These are phyloP conservation scores for Beauveria pseudobassiana DNA, from an alignment of 2,329 filamentous ascomycete species.

Conservation along the genomic window DNA sequence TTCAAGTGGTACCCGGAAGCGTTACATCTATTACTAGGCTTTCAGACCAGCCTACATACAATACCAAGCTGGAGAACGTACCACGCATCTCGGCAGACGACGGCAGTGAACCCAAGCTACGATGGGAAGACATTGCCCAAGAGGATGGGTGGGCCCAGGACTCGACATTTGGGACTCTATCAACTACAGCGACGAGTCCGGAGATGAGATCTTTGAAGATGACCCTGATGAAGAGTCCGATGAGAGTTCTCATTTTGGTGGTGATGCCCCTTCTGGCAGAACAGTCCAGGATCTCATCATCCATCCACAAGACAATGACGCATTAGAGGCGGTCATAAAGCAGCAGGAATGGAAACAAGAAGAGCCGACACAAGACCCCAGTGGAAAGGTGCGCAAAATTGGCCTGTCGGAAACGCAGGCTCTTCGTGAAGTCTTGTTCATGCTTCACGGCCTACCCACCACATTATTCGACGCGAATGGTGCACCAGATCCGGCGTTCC, in stretches of 20 bases:
- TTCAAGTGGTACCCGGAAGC: constrained; percentile 70
- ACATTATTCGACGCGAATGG: constrained; percentile 54
- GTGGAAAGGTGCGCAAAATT: constrained; percentile 30
- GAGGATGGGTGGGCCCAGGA: constrained; percentile 68
- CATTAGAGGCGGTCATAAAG: constrained; percentile 23
- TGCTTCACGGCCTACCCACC: constrained; percentile 73
- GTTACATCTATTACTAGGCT: constrained; percentile 69
- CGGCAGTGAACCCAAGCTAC: constrained; percentile 44
- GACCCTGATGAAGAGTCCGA: constrained; percentile 32
- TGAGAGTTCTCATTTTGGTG: constrained; percentile 22
- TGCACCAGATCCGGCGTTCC: constrained; percentile 32
- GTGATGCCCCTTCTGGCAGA: constrained; percentile 21
- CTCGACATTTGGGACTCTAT: constrained; percentile 62
- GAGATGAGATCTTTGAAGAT: constrained; percentile 33
- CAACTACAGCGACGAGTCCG: constrained; percentile 61
- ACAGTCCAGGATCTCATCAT: constrained; percentile 28
- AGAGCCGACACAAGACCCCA: constrained; percentile 27
- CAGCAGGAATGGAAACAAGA: constrained; percentile 29
- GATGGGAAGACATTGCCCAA: constrained; percentile 71
- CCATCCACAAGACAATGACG: constrained; percentile 24
- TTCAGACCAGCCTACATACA: constrained; percentile 69
- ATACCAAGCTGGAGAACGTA: constrained; percentile 59
- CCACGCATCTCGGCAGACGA: constrained; percentile 39
- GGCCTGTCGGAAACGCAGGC: constrained; percentile 63
- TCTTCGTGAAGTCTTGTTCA: constrained; percentile 72